phyloP scores from a whole-genome alignment of 805 yeast species.

The Teunomyces barrocoloradensis region DNA sequence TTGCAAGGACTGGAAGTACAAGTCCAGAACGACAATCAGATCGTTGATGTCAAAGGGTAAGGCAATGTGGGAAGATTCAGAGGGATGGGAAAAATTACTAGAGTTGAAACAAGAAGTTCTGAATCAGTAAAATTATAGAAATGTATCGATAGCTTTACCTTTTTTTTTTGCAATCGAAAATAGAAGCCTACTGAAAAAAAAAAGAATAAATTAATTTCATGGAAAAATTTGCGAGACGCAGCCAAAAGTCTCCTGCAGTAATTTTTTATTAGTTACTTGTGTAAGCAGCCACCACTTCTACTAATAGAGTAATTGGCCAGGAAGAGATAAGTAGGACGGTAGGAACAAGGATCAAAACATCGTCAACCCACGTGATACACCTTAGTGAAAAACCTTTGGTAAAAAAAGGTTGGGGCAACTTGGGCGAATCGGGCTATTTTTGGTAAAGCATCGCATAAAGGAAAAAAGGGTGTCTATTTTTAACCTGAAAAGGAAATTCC shows the following conservation, averaged over 20 bases:
- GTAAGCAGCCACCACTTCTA: too few relatives aligned
- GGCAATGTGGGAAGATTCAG: conserved; percentile 73
- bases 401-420: neutral
- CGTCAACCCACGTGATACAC: neutral
- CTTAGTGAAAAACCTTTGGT: too few relatives aligned
- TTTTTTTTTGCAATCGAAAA: conserved; percentile 11
- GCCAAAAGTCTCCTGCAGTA: neutral
- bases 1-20: conserved; percentile 89
- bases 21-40: conserved; percentile 69
- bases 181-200: neutral
- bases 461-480: conserved; percentile 1
- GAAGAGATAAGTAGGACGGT: neutral
- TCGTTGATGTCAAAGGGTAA: conserved; percentile 78
- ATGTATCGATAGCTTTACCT: conserved; percentile 5
- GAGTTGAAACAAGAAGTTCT: conserved; percentile 47
- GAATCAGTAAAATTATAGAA: conserved; percentile 20
- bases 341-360: too few relatives aligned
- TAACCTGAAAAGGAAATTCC: neutral
- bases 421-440: neutral
- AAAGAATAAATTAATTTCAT: neutral
- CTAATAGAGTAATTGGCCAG: neutral
- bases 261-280: too few relatives aligned
- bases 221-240: neutral
- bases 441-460: neutral
- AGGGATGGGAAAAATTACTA: conserved; percentile 67